A percentile compares a stretch with the other conserved stretches of the same genome.
Conservation (phyloP, 2,329 filamentous ascomycete genomes). For the Colletotrichum abscissum region DNA sequence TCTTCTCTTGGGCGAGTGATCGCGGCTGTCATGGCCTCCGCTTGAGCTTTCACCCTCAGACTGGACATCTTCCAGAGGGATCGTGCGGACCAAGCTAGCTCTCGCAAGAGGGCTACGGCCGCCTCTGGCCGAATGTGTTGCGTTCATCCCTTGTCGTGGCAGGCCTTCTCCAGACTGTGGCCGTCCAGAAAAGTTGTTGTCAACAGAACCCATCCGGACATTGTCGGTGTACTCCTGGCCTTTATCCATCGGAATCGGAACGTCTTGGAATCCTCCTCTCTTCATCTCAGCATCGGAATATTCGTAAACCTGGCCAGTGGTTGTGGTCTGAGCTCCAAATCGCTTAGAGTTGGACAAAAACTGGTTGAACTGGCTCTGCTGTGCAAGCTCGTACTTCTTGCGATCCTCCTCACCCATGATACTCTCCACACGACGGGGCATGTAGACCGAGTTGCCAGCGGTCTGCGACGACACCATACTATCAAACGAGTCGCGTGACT, state of each 20-base stretch:
- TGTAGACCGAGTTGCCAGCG: conserved; percentile 69
- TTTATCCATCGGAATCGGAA: not conserved
- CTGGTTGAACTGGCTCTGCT: conserved; percentile 59
- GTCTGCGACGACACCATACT: conserved; percentile 71
- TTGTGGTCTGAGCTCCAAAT: conserved; percentile 38
- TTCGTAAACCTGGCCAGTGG: conserved; percentile 60
- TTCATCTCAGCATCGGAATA: conserved; percentile 54
- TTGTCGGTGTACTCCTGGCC: conserved; percentile 32
- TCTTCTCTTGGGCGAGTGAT: conserved; percentile 17
- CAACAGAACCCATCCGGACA: conserved; percentile 39
- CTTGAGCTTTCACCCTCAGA: conserved; percentile 42
- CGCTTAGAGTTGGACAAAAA: conserved; percentile 37
- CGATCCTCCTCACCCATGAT: conserved; percentile 84
- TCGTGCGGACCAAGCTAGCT: conserved; percentile 46
- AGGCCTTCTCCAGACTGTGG: conserved; percentile 37
- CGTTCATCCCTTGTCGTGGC: conserved; percentile 39
- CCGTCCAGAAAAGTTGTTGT: conserved; percentile 28
- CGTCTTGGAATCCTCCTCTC: conserved; percentile 29
- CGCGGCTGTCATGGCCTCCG: conserved; percentile 21
- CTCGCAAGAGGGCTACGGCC: conserved; percentile 53
- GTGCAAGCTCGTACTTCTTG: conserved; percentile 77
- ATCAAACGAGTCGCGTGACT: conserved; percentile 73
- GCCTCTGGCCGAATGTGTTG: conserved; percentile 36
- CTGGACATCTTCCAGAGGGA: conserved; percentile 44
- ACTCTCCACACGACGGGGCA: conserved; percentile 77